phyloP scores from a whole-genome alignment of 176 grass and related monocot species.

The Pontederia paniculata region DNA sequence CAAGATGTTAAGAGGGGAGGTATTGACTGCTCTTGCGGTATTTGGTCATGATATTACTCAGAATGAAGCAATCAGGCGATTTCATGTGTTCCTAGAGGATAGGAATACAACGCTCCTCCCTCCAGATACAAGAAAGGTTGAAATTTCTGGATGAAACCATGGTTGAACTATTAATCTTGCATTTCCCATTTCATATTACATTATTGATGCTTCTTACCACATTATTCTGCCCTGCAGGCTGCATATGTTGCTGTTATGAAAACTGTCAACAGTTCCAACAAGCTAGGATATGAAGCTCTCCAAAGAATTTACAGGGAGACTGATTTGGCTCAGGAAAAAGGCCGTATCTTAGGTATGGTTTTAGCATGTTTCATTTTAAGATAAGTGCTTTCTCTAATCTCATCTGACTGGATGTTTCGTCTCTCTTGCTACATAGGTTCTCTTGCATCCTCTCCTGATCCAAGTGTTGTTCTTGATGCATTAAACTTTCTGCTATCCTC shows the following conservation, averaged over 20 bases:
- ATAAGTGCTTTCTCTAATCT: no score
- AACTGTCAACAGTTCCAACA: slow-evolving; percentile 58
- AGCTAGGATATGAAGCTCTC: slow-evolving; percentile 69
- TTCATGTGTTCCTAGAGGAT: slow-evolving; percentile 47
- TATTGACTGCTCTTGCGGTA: slow-evolving; percentile 58
- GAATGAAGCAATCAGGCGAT: slow-evolving; percentile 58
- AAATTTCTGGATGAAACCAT: slow-evolving; percentile 1
- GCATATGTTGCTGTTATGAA: slow-evolving; percentile 81
- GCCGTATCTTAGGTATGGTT: slow-evolving; percentile 56
- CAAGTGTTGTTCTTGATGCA: slow-evolving; percentile 57
- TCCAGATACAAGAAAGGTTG: slow-evolving; percentile 77
- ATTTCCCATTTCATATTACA: neutral
- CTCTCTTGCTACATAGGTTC: slow-evolving; percentile 35
- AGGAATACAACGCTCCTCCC: slow-evolving; percentile 46
- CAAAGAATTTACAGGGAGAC: slow-evolving; percentile 76
- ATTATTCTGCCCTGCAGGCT: slow-evolving; percentile 43
- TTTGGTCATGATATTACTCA: slow-evolving; percentile 54
- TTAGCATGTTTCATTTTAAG: neutral
- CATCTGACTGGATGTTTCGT: neutral
- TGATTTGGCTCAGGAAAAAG: slow-evolving; percentile 97
- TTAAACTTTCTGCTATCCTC: slow-evolving; percentile 51
- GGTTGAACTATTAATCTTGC: slow-evolving; percentile 3
- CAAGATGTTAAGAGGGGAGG: slow-evolving; percentile 55
- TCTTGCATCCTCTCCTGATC: slow-evolving; percentile 64
- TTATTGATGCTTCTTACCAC: slow-evolving; percentile 4